These are phyloP conservation scores for Vigna hirtella DNA, from an alignment of 306 rosid species.

Conservation along the genomic window DNA sequence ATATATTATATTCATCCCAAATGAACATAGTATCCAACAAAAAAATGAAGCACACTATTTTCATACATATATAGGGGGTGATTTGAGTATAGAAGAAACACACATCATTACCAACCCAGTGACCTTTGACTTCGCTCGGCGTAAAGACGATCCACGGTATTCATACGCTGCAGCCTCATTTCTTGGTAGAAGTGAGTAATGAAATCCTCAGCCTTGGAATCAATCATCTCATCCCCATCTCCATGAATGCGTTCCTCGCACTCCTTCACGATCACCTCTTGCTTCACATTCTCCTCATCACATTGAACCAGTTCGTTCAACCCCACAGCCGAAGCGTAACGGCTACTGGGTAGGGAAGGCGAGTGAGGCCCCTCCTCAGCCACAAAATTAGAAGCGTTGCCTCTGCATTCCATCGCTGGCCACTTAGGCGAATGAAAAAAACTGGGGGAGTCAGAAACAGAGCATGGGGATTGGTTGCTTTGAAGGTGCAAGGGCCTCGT, in stretches of 20 bases:
- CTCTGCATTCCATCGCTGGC: not conserved
- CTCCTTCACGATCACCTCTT: not conserved
- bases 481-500: slow-evolving; percentile 74
- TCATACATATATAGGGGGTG: too few relatives aligned
- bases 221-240: slow-evolving; percentile 64
- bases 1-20: too few relatives aligned
- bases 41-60: too few relatives aligned
- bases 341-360: slow-evolving; percentile 39
- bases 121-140: slow-evolving; percentile 57
- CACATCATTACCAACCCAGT: slow-evolving; percentile 35
- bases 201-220: slow-evolving; percentile 76
- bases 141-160: slow-evolving; percentile 41
- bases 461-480: slow-evolving; percentile 24
- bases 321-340: slow-evolving; percentile 59
- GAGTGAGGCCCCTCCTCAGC: not conserved
- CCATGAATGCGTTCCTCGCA: not conserved
- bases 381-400: not conserved
- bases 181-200: slow-evolving; percentile 74
- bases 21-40: too few relatives aligned
- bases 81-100: too few relatives aligned
- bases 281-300: slow-evolving; percentile 28
- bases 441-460: not conserved
- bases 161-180: slow-evolving; percentile 64
- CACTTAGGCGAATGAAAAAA: not conserved
- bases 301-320: slow-evolving; percentile 54